phyloP scores from a whole-genome alignment of 2,329 filamentous ascomycete genomes.

The Microdochium nivale region DNA sequence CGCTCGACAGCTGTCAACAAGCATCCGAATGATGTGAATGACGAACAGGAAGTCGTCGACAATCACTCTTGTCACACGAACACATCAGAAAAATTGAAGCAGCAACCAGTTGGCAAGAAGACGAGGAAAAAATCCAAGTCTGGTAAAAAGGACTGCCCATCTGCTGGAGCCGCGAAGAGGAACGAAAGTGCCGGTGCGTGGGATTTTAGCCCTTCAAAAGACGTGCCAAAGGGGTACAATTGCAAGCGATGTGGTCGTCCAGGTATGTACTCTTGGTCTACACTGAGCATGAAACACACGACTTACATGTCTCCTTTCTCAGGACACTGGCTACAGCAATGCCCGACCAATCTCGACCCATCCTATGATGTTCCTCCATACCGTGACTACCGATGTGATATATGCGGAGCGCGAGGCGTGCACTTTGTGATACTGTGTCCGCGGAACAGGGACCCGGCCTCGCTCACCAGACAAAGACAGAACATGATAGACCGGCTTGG shows the following conservation, averaged over 20 bases:
- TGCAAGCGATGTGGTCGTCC: conserved; percentile 21
- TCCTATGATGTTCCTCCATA: conserved; percentile 21
- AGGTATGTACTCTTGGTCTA: conserved; percentile 13
- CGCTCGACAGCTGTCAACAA: no score
- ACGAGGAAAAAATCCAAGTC: neutral
- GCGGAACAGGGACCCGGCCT: conserved; percentile 19
- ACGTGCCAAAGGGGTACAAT: conserved; percentile 10
- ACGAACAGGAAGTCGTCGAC: no score
- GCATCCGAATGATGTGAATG: no score
- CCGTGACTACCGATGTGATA: conserved; percentile 21
- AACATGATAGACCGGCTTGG: conserved; percentile 4
- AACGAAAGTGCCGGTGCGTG: neutral
- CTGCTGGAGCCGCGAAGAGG: neutral
- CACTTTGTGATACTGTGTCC: conserved; percentile 29
- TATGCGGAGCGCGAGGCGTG: conserved; percentile 21
- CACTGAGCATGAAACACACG: neutral
- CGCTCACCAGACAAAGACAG: conserved; percentile 22
- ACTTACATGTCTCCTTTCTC: conserved; percentile 4
- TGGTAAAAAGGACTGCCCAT: neutral
- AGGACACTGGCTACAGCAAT: conserved; percentile 30
- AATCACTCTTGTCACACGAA: no score
- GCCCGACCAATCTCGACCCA: conserved; percentile 33
- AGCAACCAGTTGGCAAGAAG: neutral
- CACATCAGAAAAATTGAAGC: no score
- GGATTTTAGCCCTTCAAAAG: neutral